Evolutionary conservation across 441 rosid species (phyloP), one percentile per base, ranked within the genome.

Genomic region (Populus hybrid): DNA sequence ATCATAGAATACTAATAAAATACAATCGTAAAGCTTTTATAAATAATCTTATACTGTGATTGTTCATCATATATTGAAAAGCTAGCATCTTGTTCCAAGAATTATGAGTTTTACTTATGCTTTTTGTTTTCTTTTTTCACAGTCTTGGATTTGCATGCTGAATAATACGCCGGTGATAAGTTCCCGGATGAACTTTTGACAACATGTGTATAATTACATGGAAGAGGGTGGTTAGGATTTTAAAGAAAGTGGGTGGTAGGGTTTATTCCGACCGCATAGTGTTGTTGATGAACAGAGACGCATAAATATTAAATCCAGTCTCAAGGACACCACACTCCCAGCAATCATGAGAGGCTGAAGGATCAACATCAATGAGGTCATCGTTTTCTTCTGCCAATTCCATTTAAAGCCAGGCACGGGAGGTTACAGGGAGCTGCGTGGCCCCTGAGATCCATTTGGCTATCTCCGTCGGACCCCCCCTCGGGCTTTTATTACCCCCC

Each of bases 381-480:
- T 9, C 10, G 12, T 30, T 30, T 73, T 30, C 34, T 73, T 40
- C 67, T 32, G 34, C 71, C 24, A 69, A n/a, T 54, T 78, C 80
- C 46, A 64, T 65, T 78, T 67, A 64, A 67, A 36, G 84, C 72
- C 76, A 71, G 36, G 64, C 54, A 65, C 28, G 32, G 28, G 67
- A 69, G 68, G 26, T 2, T 42, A 11, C 71, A 42, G 36, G 36
- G 14, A 46, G 32, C n/a, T 57, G 20, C 4, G 63, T 77, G 87
- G 83, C 85, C 88, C 85, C 74, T 70, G 28, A 78, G 69, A 79
- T 78, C 81, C 73, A 74, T 61, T 40, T 76, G 74, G 46, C 84
- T 4, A 67, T 54, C 77, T 73, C 0, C 14, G 1, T 38, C 50
- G 81, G 77, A 73, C 77, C 77, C 77, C 77, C 77, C 24, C 35